These are phyloP conservation scores for Plasmodium ovale DNA, from an alignment of 169 alveolate genomes.

Conservation along the genomic window DNA sequence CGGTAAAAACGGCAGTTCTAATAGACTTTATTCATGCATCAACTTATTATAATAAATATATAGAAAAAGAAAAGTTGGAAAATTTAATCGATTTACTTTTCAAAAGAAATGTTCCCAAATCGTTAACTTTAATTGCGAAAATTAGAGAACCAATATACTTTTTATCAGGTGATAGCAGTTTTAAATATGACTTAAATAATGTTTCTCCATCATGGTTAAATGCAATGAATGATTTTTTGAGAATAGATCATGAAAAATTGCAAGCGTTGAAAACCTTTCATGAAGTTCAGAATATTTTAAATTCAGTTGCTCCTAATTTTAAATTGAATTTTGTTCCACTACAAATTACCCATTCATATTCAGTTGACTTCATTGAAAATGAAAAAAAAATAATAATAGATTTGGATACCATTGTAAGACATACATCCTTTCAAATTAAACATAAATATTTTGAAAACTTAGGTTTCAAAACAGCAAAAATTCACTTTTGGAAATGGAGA, in stretches of 20 bases:
- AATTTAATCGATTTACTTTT: constrained; percentile 55
- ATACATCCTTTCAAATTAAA: constrained; percentile 74
- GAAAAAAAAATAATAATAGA: constrained; percentile 67
- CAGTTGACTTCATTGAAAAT: constrained; percentile 70
- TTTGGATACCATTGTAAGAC: constrained; percentile 74
- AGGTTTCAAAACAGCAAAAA: constrained; percentile 69
- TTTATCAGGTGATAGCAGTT: constrained; percentile 19
- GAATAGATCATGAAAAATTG: constrained; percentile 76
- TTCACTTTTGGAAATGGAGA: constrained; percentile 78
- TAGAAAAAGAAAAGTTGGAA: constrained; percentile 38
- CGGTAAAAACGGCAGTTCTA: constrained; percentile 64
- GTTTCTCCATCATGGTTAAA: constrained; percentile 70
- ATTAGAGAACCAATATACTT: constrained; percentile 75
- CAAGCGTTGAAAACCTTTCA: constrained; percentile 76
- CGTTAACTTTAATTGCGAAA: constrained; percentile 69
- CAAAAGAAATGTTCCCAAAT: constrained; percentile 58
- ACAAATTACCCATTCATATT: constrained; percentile 57
- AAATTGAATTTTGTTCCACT: constrained; percentile 63
- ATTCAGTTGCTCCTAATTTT: constrained; percentile 69
- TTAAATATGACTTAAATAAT: constrained; percentile 48
- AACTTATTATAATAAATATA: constrained; percentile 60
- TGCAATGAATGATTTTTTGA: constrained; percentile 73
- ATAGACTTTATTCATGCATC: constrained; percentile 76
- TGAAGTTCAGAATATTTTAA: constrained; percentile 73
- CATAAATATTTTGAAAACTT: constrained; percentile 64